phyloP scores from a whole-genome alignment of 2,329 filamentous ascomycete genomes.

The Clonostachys rhizophaga region DNA sequence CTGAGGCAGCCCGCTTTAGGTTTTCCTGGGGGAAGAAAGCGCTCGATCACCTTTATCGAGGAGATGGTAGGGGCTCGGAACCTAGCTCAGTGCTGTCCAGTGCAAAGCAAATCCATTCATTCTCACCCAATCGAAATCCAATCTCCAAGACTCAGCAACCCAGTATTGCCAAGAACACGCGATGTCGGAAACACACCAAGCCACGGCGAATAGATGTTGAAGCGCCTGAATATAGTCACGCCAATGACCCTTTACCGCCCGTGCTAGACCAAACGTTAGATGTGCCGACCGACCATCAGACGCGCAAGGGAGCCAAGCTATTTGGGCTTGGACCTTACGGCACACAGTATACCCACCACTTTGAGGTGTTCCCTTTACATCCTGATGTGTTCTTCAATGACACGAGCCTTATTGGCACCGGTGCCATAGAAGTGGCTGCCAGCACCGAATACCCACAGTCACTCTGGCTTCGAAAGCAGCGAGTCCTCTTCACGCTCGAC shows the following conservation, averaged over 20 bases:
- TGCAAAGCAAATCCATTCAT: background rate
- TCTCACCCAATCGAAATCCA: no score
- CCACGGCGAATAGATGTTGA: slow-evolving; percentile 42
- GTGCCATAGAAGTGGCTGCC: slow-evolving; percentile 33
- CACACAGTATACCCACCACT: slow-evolving; percentile 56
- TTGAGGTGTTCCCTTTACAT: slow-evolving; percentile 56
- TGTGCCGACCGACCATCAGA: background rate
- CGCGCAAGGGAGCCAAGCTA: slow-evolving; percentile 23
- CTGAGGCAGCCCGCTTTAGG: slow-evolving; percentile 22
- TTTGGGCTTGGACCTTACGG: slow-evolving; percentile 55
- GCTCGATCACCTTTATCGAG: slow-evolving; percentile 2
- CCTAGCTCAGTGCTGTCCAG: background rate
- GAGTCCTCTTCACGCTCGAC: slow-evolving; percentile 37
- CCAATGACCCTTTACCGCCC: slow-evolving; percentile 42
- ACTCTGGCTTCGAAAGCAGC: slow-evolving; percentile 7
- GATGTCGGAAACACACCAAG: slow-evolving; percentile 34
- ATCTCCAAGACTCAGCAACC: no score
- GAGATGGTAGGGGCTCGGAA: background rate
- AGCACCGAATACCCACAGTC: slow-evolving; percentile 18
- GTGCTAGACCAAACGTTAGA: slow-evolving; percentile 5
- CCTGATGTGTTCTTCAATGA: slow-evolving; percentile 54
- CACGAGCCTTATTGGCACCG: slow-evolving; percentile 53
- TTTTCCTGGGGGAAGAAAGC: slow-evolving; percentile 48
- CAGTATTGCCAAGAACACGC: slow-evolving; percentile 13
- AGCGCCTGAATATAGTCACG: slow-evolving; percentile 47